Evolutionary conservation across 2,329 filamentous ascomycete genomes (phyloP), one percentile per base, ranked within the genome.

Genomic region (Cercospora janseana): DNA sequence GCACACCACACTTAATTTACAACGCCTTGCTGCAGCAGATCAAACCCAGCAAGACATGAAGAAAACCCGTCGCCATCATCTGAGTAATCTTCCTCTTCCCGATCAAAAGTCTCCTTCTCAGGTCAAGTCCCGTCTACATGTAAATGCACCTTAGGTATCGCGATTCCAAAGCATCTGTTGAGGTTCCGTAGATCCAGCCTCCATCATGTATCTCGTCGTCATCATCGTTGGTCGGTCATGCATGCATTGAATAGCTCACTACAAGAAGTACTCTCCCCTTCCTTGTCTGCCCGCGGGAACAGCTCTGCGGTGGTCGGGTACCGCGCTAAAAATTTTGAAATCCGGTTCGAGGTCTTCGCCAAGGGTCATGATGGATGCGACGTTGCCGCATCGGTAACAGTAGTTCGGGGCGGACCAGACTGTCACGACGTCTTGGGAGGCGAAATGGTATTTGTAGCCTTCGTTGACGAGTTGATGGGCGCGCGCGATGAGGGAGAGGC

Each of bases 371-470:
- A 96, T 95, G 4, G 80, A 83, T 15, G 83, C 83, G 54, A 87
- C 91, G 63, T 97, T 97, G 47, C 91, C 91, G 65, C 91, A 96
- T 57, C 89, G 83, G 72, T 96, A 96, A 73, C 91, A 96, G 75
- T 96, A 96, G 69, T 96, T 96, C 1, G 91, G 91, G 7, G 91
- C 91, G 0, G 88, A 94, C 92, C 83, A 87, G 18, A 87, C 83
- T 1, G 83, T 87, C 13, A 95, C 91, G 32, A 96, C 91, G 9
- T 94, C 94, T 72, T 93, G 92, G 69, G 95, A 88, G 46, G 86
- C 80, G 72, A 97, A 97, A 68, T 97, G 92, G 69, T 94, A 97
- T 81, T 88, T 88, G 74, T 86, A 88, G 51, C 85, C 85, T 70
- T 88, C 85, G 61, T 88, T 87, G 57, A 88, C 85, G 16, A 88